A percentile compares a stretch with the other conserved stretches of the same genome.
Conservation (phyloP, 1,139 yeast species). For the Yamadazyma diddensiae region DNA sequence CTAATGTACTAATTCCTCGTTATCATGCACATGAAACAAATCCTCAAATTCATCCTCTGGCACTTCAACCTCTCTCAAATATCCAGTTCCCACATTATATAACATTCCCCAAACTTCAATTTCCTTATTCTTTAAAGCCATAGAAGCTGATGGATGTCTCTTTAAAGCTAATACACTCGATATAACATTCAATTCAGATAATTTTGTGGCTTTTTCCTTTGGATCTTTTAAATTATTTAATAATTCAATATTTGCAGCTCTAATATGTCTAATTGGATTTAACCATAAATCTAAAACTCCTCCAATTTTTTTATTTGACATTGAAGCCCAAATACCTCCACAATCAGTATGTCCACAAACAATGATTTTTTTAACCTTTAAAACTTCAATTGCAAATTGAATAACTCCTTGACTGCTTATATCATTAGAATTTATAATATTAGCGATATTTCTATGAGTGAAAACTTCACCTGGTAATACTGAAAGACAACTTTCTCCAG, state of each 20-base stretch:
- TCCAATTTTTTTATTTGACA: constrained; percentile 65
- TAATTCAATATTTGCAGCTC: constrained; percentile 53
- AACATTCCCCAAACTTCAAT: constrained; percentile 86
- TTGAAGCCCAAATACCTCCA: constrained; percentile 91
- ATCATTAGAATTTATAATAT: constrained; percentile 71
- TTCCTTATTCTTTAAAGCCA: constrained; percentile 68
- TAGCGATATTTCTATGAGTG: constrained; percentile 92
- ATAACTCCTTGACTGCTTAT: constrained; percentile 76
- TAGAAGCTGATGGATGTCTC: constrained; percentile 72
- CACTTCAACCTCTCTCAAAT: constrained; percentile 51
- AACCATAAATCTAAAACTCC: constrained; percentile 81
- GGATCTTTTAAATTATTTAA: constrained; percentile 46
- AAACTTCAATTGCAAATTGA: constrained; percentile 86
- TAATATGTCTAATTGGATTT: constrained; percentile 66
- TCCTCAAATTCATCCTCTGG: constrained; percentile 53
- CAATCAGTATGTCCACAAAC: constrained; percentile 99
- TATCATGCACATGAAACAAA: constrained; percentile 49
- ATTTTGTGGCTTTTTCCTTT: constrained; percentile 56
- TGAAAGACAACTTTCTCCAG: constrained; percentile 77
- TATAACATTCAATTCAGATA: constrained; percentile 79
- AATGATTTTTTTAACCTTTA: constrained; percentile 77
- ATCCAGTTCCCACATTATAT: constrained; percentile 82
- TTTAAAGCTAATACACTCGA: constrained; percentile 55
- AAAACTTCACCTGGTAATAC: constrained; percentile 90
- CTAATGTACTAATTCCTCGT: constrained; percentile 21